Evolutionary conservation across 2,329 filamentous ascomycete species (phyloP), one percentile per base, ranked within the genome.

Genomic region (Cercospora janseana): DNA sequence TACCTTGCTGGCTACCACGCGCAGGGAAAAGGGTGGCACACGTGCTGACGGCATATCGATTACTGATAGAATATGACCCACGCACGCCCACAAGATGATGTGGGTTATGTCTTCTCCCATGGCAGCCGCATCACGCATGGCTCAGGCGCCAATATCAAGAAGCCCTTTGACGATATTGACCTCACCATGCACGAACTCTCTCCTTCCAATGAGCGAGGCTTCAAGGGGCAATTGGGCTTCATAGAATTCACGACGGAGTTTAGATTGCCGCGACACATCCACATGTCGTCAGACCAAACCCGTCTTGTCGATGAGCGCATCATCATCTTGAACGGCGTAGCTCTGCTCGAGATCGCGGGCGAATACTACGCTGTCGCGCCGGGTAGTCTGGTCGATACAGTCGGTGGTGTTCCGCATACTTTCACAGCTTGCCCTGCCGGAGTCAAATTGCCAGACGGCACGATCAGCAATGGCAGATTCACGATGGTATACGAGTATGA

Each of bases 401-500:
- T 49, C 6, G 56, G 59, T 4, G 57, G 57, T 18, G 58, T 60
- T 4, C 56, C 58, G 16, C 57, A 61, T 46, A 60, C 54, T 3
- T 60, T 56, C 26, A 57, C 59, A 13, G 57, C 59, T n/a, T 60
- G 59, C 48, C 57, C 56, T 26, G 48, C 52, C 16, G 59, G 52
- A 10, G 50, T 62, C 7, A 56, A 40, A 34, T 46, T 62, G 35
- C 55, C 56, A 3, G 50, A 62, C 45, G 58, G 58, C 4, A 57
- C 9, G 15, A 49, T 60, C 10, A 57, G 51, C 12, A 48, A 28
- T 8, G 58, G 55, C 6, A 57, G 29, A 9, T 61, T 61, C 31
- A 60, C 55, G 3, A 58, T 59, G 60, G 49, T 61, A 10, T 61
- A 59, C 43, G 60, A 61, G 46, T 62, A 58, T 31, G 57, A 60